Conservation (phyloP, 2,329 filamentous ascomycete species). For the Whalleya microplaca region DNA sequence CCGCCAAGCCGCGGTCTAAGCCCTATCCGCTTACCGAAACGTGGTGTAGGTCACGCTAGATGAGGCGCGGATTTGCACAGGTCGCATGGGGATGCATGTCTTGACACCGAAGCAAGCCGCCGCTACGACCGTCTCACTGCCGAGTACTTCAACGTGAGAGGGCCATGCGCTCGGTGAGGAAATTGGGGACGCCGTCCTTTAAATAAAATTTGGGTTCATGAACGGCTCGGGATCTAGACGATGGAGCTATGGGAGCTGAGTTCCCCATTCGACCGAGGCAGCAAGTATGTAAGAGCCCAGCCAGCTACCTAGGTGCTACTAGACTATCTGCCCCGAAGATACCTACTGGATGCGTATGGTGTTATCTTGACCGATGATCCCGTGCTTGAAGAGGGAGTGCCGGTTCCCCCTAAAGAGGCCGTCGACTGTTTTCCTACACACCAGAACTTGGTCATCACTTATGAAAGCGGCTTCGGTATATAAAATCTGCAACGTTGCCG, state of each 20-base stretch:
- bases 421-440: no score
- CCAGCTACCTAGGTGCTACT: no score
- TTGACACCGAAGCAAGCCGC: constrained; percentile 26
- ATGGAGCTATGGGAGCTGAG: neutral
- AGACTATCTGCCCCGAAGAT: no score
- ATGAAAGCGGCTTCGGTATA: no score
- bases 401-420: no score
- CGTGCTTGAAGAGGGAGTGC: no score
- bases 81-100: neutral
- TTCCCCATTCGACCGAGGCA: neutral
- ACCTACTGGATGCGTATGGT: no score
- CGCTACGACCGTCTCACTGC: constrained; percentile 7
- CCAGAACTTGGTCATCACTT: no score
- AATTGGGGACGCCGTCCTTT: neutral
- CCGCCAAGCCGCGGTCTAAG: constrained; percentile 25
- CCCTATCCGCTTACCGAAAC: constrained; percentile 26
- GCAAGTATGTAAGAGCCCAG: neutral
- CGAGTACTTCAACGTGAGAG: neutral
- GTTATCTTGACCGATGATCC: no score
- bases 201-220: neutral
- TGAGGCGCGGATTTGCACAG: constrained; percentile 21
- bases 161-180: neutral
- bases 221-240: neutral
- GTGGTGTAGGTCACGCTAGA: constrained; percentile 24
- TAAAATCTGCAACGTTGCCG: no score